A percentile compares a stretch with the other conserved stretches of the same genome.
phyloP scores from a whole-genome alignment of 768 basidiomycete species.

The Leucosporidium yakuticum region DNA sequence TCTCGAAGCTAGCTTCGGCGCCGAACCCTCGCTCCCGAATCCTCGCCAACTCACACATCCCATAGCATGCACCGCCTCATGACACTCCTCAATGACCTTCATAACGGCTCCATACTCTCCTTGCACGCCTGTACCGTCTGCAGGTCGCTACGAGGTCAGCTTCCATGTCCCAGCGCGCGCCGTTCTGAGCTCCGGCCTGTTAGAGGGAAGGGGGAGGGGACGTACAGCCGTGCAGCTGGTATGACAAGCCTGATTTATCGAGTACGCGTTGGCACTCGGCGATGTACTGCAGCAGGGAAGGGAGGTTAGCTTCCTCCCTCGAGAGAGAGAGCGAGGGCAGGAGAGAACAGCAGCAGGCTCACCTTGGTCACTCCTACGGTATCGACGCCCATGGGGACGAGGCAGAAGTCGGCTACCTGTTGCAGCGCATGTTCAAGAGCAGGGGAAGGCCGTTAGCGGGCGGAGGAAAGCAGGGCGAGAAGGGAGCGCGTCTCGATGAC shows the following conservation, averaged over 20 bases:
- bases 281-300: constrained; percentile 48
- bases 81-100: constrained; percentile 78
- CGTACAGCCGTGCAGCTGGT: constrained; percentile 53
- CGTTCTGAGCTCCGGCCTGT: too few relatives aligned
- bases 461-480: not conserved
- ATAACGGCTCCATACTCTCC: constrained; percentile 81
- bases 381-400: not conserved
- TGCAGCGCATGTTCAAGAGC: too few relatives aligned
- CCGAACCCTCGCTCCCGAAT: too few relatives aligned
- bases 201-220: not conserved
- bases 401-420: constrained; percentile 4
- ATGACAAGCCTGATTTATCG: constrained; percentile 72
- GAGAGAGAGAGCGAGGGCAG: too few relatives aligned
- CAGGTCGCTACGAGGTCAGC: not conserved
- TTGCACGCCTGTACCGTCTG: constrained; percentile 80
- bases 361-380: too few relatives aligned
- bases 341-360: too few relatives aligned
- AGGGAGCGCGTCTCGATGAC: too few relatives aligned
- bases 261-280: constrained; percentile 78
- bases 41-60: constrained; percentile 1
- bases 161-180: too few relatives aligned
- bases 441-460: not conserved
- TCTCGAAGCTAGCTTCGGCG: too few relatives aligned
- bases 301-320: too few relatives aligned
- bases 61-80: constrained; percentile 72